Evolutionary conservation across 2,329 filamentous ascomycete genomes (phyloP), one percentile per base, ranked within the genome.

Genomic region (Chaetothyriales sp.): DNA sequence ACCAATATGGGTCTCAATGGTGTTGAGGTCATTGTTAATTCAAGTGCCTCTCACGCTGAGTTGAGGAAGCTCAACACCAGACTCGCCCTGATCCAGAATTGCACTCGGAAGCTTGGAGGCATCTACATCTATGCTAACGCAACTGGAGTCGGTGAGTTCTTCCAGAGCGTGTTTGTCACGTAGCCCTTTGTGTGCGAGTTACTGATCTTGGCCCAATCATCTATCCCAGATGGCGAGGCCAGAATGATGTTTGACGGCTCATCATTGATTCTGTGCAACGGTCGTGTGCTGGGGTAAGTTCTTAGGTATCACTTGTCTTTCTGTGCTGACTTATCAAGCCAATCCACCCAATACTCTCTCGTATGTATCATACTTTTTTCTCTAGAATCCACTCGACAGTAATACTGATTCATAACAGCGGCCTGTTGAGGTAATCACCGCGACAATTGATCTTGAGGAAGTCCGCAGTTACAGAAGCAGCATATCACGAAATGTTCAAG

Each of bases 1-100:
- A 52, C 57, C 56, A 47, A 61, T 47, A 43, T 59, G 61, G 9
- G 49, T 5, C 69, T 87, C 1, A 74, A 80, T 59, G 85, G 86
- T 3, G 78, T 79, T 5, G 85, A 86, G 60, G 80, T 87, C 50
- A 75, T 85, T 55, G 78, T 79, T 7, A 90, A 90, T 64, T 79
- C 74, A 2, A 80, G 74, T 49, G 84, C 80, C 5, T 79, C 73
- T 10, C 85, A 90, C 63, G 78, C 80, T 60, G 75, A 80, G 57
- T 66, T 86, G 7, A 70, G 80, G 18, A 87, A 87, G 63, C 73
- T 87, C 0, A 68, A 81, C 51, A 77, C 70, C 0, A 69, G 81
- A 1, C 67, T 87, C 25, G 73, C 78, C 4, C 67, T 88, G 4
- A 86, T 87, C 49, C 68, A 70, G 1, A 76, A 84, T 58, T 80